These are phyloP conservation scores for Solanum rostratum DNA, from an alignment of 257 asterid genomes.

Conservation along the genomic window DNA sequence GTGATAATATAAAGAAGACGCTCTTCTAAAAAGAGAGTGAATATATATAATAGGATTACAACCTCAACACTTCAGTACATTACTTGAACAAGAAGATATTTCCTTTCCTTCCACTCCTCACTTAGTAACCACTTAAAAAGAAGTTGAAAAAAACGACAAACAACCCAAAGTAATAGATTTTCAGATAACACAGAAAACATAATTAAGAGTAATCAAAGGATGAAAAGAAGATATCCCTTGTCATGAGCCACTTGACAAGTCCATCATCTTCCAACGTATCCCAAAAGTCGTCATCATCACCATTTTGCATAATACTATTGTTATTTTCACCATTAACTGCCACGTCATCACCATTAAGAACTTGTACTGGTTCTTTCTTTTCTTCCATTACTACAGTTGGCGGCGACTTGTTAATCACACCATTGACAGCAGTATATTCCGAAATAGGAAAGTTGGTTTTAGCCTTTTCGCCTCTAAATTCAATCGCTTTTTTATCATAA, in stretches of 20 bases:
- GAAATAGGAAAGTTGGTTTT: conserved; percentile 9
- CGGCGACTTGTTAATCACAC: not conserved
- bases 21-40: too few relatives aligned
- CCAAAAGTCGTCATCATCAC: not conserved
- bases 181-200: not conserved
- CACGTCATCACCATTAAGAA: not conserved
- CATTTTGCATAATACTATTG: not conserved
- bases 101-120: not conserved
- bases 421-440: not conserved
- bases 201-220: not conserved
- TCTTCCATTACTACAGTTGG: not conserved
- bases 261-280: not conserved
- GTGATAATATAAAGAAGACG: not conserved
- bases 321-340: not conserved
- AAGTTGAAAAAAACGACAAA: not conserved
- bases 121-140: not conserved
- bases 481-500: conserved; percentile 10
- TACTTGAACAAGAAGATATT: not conserved
- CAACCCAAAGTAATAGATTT: not conserved
- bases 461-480: conserved; percentile 12
- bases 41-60: not conserved
- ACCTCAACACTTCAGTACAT: not conserved
- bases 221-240: not conserved
- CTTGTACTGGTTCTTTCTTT: not conserved
- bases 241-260: not conserved